A percentile compares a stretch with the other conserved stretches of the same genome.
Evolutionary conservation across 73 alveolate genomes (phyloP).

Genomic region (Durusdinium trenchii): DNA sequence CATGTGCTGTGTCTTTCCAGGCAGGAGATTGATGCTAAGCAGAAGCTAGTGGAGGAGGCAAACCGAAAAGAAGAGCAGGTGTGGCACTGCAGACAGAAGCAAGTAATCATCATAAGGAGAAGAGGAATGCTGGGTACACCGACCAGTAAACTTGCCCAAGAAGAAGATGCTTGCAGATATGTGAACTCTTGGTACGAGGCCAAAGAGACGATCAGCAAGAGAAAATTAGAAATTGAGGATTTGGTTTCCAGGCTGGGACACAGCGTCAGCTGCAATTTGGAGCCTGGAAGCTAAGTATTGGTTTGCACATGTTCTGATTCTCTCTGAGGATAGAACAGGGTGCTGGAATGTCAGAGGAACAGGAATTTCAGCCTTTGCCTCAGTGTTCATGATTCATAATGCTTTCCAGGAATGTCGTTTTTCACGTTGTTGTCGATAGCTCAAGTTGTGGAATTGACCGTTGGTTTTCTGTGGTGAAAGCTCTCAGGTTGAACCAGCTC

Average conservation of each 20-base stretch:
- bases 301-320: neutral
- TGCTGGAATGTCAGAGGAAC: constrained; percentile 89
- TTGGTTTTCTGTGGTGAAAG: too few relatives aligned
- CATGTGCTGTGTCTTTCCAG: too few relatives aligned
- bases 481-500: constrained; percentile 82
- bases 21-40: constrained; percentile 75
- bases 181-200: neutral
- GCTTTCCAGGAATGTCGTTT: neutral
- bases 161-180: neutral
- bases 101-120: too few relatives aligned
- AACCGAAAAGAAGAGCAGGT: constrained; percentile 92
- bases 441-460: neutral
- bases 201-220: constrained; percentile 75
- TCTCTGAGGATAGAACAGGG: constrained; percentile 93
- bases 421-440: neutral
- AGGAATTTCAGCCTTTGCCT: constrained; percentile 62
- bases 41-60: constrained; percentile 72
- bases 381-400: neutral
- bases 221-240: constrained; percentile 28
- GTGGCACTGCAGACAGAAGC: neutral
- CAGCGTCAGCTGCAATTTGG: neutral
- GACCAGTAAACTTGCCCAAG: too few relatives aligned
- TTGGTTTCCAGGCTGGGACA: constrained; percentile 30
- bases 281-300: neutral
- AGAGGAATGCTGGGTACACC: too few relatives aligned